These are phyloP conservation scores for Ogataea polymorpha DNA, from an alignment of 805 yeast genomes.

Conservation along the genomic window DNA sequence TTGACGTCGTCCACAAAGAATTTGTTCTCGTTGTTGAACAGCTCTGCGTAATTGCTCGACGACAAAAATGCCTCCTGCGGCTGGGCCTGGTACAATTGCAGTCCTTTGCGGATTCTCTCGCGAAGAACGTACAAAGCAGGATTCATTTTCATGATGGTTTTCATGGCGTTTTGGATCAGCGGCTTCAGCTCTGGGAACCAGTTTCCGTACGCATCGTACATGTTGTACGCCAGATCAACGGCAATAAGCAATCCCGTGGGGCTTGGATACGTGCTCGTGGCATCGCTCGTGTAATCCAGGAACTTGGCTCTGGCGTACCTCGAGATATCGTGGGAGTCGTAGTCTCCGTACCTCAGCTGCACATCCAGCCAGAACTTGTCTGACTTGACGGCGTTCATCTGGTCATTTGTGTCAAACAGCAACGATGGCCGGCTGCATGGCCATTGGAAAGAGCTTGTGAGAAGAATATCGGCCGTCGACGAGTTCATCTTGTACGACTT, in stretches of 20 bases:
- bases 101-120: conserved; percentile 90
- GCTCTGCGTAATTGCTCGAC: conserved; percentile 84
- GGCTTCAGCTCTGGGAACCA: conserved; percentile 97
- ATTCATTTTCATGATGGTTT: conserved; percentile 89
- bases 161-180: conserved; percentile 85
- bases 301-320: conserved; percentile 91
- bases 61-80: conserved; percentile 89
- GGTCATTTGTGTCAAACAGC: conserved; percentile 67
- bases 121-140: conserved; percentile 89
- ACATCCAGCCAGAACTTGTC: conserved; percentile 92
- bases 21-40: conserved; percentile 80
- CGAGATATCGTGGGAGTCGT: conserved; percentile 94
- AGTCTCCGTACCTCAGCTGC: conserved; percentile 93
- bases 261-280: conserved; percentile 80
- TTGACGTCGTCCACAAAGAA: conserved; percentile 90
- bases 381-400: conserved; percentile 51
- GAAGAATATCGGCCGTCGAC: conserved; percentile 85
- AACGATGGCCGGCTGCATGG: conserved; percentile 77
- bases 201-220: conserved; percentile 94
- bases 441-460: conserved; percentile 79
- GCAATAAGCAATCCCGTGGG: conserved; percentile 91
- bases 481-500: conserved; percentile 97
- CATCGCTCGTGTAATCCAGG: conserved; percentile 89
- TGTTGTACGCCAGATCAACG: conserved; percentile 90
- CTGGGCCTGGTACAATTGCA: conserved; percentile 90